These are phyloP conservation scores for Ustilago sp. DNA, from an alignment of 1,284 basidiomycete species.

Conservation along the genomic window DNA sequence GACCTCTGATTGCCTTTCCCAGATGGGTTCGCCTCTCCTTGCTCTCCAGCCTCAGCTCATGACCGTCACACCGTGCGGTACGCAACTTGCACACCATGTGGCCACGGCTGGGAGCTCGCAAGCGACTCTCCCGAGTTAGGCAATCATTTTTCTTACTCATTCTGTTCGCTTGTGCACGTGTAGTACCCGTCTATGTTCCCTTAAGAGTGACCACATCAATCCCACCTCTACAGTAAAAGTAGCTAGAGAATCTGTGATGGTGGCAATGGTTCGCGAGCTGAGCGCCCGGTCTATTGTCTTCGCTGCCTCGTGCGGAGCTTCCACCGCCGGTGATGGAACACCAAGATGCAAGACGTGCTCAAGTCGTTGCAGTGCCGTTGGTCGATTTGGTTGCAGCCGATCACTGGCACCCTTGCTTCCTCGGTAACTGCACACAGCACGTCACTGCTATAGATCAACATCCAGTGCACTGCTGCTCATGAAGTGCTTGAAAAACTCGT, in stretches of 20 bases:
- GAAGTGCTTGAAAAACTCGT: not conserved
- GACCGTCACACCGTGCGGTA: too few species aligned
- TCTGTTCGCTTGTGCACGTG: too few species aligned
- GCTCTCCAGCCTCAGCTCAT: too few species aligned
- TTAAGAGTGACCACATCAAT: not conserved
- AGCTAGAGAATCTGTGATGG: not conserved
- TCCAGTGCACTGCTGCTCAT: not conserved
- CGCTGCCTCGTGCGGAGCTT: not conserved
- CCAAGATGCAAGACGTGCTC: not conserved
- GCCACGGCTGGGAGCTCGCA: too few species aligned
- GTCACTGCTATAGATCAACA: not conserved
- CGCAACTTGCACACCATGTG: too few species aligned
- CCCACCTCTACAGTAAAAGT: not conserved
- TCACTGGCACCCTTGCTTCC: not conserved
- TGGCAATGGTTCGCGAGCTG: not conserved
- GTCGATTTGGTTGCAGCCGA: not conserved
- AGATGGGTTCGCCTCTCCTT: too few species aligned
- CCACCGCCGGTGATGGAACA: not conserved
- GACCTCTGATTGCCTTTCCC: too few species aligned
- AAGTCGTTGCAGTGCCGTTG: not conserved
- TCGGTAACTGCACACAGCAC: not conserved
- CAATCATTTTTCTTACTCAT: too few species aligned
- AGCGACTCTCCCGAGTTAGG: too few species aligned
- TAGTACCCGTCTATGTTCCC: too few species aligned
- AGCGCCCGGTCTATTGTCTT: not conserved